Evolutionary conservation across 352 stramenopile genomes (phyloP), one percentile per base, ranked within the genome.

Genomic region (Hyphochytrium catenoides): DNA sequence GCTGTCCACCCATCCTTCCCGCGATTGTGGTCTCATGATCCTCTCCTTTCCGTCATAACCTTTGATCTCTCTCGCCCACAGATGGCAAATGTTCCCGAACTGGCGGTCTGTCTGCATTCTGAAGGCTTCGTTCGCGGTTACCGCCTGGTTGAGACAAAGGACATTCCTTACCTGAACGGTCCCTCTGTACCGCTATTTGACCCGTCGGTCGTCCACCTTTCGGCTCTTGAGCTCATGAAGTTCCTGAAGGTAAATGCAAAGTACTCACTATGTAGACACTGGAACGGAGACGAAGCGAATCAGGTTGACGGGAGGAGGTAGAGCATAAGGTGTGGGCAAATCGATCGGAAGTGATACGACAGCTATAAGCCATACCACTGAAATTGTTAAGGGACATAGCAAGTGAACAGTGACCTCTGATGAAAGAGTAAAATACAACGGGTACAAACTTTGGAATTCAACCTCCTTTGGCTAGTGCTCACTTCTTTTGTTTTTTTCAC

Each of bases 51-150:
- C n/a, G n/a, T n/a, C n/a, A n/a, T n/a, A n/a, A n/a, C n/a, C n/a
- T n/a, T n/a, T n/a, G n/a, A n/a, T n/a, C 4, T 29, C n/a, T 31
- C 5, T 25, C 1, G 5, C 9, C 3, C 3, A 12, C 14, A 45
- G 39, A 81, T 83, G 31, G 64, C 63, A 0, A 83, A 83, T 32
- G 78, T 83, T 37, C 69, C 69, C 0, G 69, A 83, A 37, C 44
- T 83, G 9, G 69, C 65, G 1, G 73, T 83, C 33, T 83, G 69
- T 21, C 74, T 83, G 65, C 69, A 83, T 33, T 79, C 69, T 0
- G 75, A 79, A 30, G 69, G 69, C 0, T 38, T 79, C 7, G 69
- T 83, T 6, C 69, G 69, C 5, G 69, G 69, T 2, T 83, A 83
- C 52, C 78, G 81, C 41, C 44, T 83, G 1, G 62, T 83, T 0